Percentiles rank a stretch among this genome's conserved stretches.
phyloP scores from a whole-genome alignment of 176 grass and related monocot genomes.

The Avena sativa region DNA sequence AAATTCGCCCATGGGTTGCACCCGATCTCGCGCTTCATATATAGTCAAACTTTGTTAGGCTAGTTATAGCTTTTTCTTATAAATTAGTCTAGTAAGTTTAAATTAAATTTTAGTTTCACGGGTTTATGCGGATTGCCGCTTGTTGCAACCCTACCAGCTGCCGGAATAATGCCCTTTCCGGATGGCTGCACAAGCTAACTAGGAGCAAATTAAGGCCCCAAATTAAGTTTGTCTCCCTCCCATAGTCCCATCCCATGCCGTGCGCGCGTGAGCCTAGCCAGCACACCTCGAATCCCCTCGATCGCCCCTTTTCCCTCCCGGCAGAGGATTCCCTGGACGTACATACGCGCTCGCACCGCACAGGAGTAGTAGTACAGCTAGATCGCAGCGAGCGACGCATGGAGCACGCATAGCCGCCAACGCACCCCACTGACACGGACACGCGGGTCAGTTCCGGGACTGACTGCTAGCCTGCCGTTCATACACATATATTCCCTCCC shows the following conservation, averaged over 20 bases:
- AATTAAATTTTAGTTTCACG: too few relatives aligned
- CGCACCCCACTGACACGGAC: conserved; percentile 33
- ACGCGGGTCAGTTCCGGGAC: not conserved
- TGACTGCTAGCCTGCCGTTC: conserved; percentile 13
- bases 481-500: not conserved
- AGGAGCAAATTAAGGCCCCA: too few relatives aligned
- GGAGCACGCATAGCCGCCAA: conserved; percentile 38
- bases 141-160: too few relatives aligned
- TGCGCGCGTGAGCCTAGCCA: not conserved
- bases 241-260: not conserved
- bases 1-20: too few relatives aligned
- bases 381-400: conserved; percentile 39
- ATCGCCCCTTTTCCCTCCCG: not conserved
- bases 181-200: too few relatives aligned
- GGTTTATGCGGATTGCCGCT: too few relatives aligned
- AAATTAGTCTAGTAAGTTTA: too few relatives aligned
- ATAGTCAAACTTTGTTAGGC: too few relatives aligned
- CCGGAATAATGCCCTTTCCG: too few relatives aligned
- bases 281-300: not conserved
- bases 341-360: too few relatives aligned
- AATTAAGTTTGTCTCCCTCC: not conserved
- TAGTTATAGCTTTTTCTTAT: too few relatives aligned
- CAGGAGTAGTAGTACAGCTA: not conserved
- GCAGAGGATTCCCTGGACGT: conserved; percentile 7
- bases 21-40: too few relatives aligned